phyloP scores from a whole-genome alignment of 1,139 yeast species.

The Candida sp. region DNA sequence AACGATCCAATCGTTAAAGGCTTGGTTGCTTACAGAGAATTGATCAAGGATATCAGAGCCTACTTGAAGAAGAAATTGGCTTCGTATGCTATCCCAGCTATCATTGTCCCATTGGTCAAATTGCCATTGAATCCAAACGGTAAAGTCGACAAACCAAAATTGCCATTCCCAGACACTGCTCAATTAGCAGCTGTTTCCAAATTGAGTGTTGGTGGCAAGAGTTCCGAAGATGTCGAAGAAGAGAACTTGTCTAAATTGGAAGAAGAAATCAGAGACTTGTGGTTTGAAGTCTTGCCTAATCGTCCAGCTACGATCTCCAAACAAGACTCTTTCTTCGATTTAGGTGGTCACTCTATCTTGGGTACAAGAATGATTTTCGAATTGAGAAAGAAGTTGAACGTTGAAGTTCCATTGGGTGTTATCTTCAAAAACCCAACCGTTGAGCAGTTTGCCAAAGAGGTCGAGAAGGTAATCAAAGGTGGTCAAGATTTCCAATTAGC shows the following conservation, averaged over 20 bases:
- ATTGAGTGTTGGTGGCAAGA: conserved; percentile 34
- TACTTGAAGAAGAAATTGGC: conserved; percentile 91
- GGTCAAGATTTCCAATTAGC: conserved; percentile 52
- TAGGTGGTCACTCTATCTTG: conserved; percentile 97
- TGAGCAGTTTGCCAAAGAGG: conserved; percentile 73
- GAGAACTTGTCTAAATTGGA: conserved; percentile 65
- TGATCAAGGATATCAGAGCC: conserved; percentile 80
- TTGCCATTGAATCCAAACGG: conserved; percentile 98
- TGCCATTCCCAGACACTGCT: conserved; percentile 93
- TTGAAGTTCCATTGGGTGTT: conserved; percentile 88
- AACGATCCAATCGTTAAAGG: conserved; percentile 80
- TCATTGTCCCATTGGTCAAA: conserved; percentile 84
- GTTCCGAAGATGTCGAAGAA: conserved; percentile 33
- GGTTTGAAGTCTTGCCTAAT: conserved; percentile 87
- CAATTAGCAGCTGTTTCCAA: conserved; percentile 75
- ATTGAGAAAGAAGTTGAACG: conserved; percentile 73
- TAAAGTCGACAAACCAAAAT: conserved; percentile 95
- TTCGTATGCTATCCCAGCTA: conserved; percentile 90
- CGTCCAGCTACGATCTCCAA: conserved; percentile 79
- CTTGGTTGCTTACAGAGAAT: conserved; percentile 71
- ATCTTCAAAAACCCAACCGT: conserved; percentile 91
- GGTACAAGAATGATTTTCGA: conserved; percentile 98
- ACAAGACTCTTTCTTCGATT: conserved; percentile 91
- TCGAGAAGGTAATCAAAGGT: conserved; percentile 57
- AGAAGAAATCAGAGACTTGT: conserved; percentile 71